Base-by-base conservation (phyloP, 306 rosid genomes). In the Purshia tridentata region DNA sequence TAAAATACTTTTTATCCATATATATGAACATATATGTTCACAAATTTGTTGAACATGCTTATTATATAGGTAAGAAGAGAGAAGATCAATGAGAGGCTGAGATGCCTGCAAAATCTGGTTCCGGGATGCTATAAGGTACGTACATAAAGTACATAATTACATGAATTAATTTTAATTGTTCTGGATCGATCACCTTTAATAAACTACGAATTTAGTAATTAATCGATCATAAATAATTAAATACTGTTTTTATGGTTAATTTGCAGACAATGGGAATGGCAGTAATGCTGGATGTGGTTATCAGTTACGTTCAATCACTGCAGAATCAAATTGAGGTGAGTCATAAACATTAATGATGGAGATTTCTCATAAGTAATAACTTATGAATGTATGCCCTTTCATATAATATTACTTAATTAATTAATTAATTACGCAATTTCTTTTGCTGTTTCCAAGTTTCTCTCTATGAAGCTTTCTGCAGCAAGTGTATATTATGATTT, bases 241-340 rank as follows among this genome's bases (percentile, higher is more conserved):
- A 1, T 56, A 23, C 8, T 56, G 4, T 15, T 48, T 40, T n/a
- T 9, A 2, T 8, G 22, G 10, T 10, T 6, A 2, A 35, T 67
- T 60, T 10, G 73, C 82, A 89, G 96, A 76, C 87, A 46, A 89
- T 89, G 96, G 96, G 92, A 59, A 85, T 87, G 96, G 88, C 88
- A 14, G 86, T 82, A 7, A 87, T 89, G 96, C 65, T 89, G 59
- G 96, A 87, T 80, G 96, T 83, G 75, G 87, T 87, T 46, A 87
- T 83, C 81, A 75, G 84, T 51, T 89, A 89, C 72, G 83, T 89
- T 64, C 91, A 85, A 29, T 87, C 96, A 10, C 83, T 89, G 40
- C 87, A 87, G 73, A 85, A 78, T 41, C 91, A 87, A 72, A 85
- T 87, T 74, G 88, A 89, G 88, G 95, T 87, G 8, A 77, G 16